A percentile compares a stretch with the other conserved stretches of the same genome.
These are phyloP conservation scores for Lactifluus hygrophoroides DNA, from an alignment of 768 basidiomycete species.

Conservation along the genomic window DNA sequence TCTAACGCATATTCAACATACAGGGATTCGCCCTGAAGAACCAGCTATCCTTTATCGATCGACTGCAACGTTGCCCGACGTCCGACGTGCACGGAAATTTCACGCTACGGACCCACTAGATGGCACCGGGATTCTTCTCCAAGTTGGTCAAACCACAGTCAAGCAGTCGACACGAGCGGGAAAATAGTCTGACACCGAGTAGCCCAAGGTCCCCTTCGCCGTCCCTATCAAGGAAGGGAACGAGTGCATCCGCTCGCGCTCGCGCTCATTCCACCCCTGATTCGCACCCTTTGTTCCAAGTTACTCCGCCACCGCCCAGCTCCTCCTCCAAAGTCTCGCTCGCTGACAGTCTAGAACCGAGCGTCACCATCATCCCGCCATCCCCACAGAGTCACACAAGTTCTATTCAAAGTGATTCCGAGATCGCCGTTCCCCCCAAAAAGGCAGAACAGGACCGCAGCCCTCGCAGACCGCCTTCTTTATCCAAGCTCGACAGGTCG, in stretches of 20 bases:
- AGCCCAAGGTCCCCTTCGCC: neutral
- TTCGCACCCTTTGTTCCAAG: neutral
- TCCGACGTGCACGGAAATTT: too few species aligned
- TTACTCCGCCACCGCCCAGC: neutral
- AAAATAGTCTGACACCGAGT: neutral
- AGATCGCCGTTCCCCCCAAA: neutral
- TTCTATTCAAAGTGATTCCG: conserved; percentile 19
- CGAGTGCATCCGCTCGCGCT: neutral
- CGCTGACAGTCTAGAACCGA: conserved; percentile 21
- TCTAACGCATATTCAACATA: neutral
- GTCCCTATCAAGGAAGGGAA: neutral
- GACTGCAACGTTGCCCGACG: too few species aligned
- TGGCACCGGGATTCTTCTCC: conserved; percentile 11
- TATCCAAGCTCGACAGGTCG: conserved; percentile 11
- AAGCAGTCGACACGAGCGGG: neutral
- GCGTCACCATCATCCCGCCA: conserved; percentile 29
- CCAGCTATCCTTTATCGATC: too few species aligned
- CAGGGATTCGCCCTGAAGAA: too few species aligned
- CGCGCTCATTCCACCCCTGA: neutral
- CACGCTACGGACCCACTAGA: neutral
- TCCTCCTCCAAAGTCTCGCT: conserved; percentile 15
- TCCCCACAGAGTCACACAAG: conserved; percentile 24
- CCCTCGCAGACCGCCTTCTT: conserved; percentile 9
- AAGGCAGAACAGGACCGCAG: conserved; percentile 13
- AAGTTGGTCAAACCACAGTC: conserved; percentile 8